Base-by-base conservation (phyloP, 176 grass and related monocot genomes). In the Cymbopogon citratus region DNA sequence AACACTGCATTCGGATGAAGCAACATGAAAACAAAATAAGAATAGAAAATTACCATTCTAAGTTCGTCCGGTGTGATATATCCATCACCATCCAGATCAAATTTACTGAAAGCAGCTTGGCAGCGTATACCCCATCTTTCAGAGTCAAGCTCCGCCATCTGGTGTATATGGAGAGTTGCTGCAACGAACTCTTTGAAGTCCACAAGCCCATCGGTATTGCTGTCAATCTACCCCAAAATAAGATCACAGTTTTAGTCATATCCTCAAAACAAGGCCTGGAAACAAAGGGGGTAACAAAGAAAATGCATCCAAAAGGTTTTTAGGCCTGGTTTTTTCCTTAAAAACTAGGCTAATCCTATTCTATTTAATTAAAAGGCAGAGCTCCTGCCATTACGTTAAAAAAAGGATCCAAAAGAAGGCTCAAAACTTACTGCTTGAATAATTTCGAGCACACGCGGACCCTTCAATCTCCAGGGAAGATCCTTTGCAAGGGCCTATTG, bases 41-140 rank as follows among this genome's bases (percentile, higher is more conserved):
- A 86, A 81, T 82, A 61, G 43, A 51, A 79, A 79, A 52, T 79
- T 90, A 99, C 96, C 92, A 93, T 92, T 90, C 96, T 89, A 63
- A 99, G 96, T 86, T 99, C 96, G 63, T 99, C 96, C 5, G 96
- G 96, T 5, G 96, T 99, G 73, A 99, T 99, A 60, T 91, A 99
- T 63, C 96, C 96, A 81, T 99, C 96, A 65, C 91, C 83, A 83
- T 99, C 92, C 40, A 99, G 62, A 91, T 99, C 96, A 66, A 99
- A 95, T 87, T 99, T 99, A 57, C 83, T 87, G 69, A 99, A 99
- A 46, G 96, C 96, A 48, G 91, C 90, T 86, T 99, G 87, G 83
- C 96, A 93, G 12, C 90, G 96, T 16, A 84, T 4, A 65, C 89
- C 83, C 96, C 96, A 99, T 38, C 87, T 90, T 84, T 95, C 96